Evolutionary conservation across 1,284 basidiomycete genomes (phyloP).

Genomic region (Ganoderma sinense): DNA sequence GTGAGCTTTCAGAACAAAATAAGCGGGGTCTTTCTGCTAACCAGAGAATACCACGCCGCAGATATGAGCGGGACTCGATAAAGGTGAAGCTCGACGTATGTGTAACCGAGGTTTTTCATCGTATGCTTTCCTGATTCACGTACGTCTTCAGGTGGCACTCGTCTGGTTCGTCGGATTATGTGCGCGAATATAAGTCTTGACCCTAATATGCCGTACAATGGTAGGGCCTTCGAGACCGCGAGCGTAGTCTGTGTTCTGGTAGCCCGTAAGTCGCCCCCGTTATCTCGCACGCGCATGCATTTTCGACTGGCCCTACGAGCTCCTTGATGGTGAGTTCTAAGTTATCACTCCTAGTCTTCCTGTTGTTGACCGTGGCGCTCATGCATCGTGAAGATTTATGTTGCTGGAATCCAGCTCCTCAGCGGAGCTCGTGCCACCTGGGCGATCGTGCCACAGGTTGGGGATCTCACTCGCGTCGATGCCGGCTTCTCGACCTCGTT

Average conservation of each 20-base stretch:
- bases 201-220: background rate
- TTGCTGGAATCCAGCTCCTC: slow-evolving; percentile 27
- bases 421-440: slow-evolving; percentile 26
- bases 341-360: background rate
- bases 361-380: no score
- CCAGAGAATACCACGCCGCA: background rate
- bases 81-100: background rate
- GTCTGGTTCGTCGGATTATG: background rate
- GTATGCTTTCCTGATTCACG: no score
- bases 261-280: background rate
- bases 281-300: slow-evolving; percentile 30
- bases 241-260: background rate
- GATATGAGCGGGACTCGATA: background rate
- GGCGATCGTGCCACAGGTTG: slow-evolving; percentile 24
- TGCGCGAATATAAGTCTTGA: background rate
- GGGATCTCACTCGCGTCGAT: slow-evolving; percentile 24
- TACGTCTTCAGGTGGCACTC: background rate
- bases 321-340: slow-evolving; percentile 20
- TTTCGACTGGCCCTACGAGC: slow-evolving; percentile 29
- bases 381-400: slow-evolving; percentile 20
- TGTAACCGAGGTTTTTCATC: no score
- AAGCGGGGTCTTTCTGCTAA: background rate
- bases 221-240: background rate
- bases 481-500: slow-evolving; percentile 24
- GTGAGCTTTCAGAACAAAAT: background rate